Evolutionary conservation across 2,329 filamentous ascomycete genomes (phyloP).

Genomic region (Nothopassalora personata): DNA sequence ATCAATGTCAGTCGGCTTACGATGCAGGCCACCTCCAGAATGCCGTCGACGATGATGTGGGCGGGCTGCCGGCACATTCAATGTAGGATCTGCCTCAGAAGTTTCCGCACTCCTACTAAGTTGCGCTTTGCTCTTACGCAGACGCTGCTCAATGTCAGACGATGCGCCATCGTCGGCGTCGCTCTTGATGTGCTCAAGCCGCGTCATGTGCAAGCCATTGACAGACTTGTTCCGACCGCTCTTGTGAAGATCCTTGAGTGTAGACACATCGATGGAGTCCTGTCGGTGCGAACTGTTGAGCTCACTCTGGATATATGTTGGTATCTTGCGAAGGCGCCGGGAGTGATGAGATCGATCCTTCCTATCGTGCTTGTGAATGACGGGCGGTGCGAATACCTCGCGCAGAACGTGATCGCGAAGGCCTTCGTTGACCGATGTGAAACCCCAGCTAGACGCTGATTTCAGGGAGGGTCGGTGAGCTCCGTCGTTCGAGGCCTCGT

Average conservation of each 20-base stretch:
- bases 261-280: conserved; percentile 16
- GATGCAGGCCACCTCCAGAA: conserved; percentile 77
- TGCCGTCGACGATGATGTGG: conserved; percentile 59
- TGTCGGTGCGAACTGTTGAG: conserved; percentile 27
- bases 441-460: conserved; percentile 66
- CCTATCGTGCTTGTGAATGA: conserved; percentile 73
- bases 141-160: conserved; percentile 22
- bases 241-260: conserved; percentile 6
- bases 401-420: conserved; percentile 87
- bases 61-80: conserved; percentile 1
- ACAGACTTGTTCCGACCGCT: background rate
- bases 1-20: conserved; percentile 63
- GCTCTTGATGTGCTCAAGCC: conserved; percentile 40
- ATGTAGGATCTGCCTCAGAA: conserved; percentile 16
- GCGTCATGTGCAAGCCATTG: conserved; percentile 9
- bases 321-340: conserved; percentile 46
- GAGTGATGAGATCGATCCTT: conserved; percentile 62
- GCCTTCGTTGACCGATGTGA: conserved; percentile 82
- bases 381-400: conserved; percentile 76
- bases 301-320: conserved; percentile 28
- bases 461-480: conserved; percentile 39
- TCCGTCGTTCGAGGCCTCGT: conserved; percentile 12
- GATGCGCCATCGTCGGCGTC: conserved; percentile 18
- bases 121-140: conserved; percentile 16
- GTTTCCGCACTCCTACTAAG: conserved; percentile 30